phyloP scores from a whole-genome alignment of 768 basidiomycete genomes.

The Rhodotorula kratochvilovae region DNA sequence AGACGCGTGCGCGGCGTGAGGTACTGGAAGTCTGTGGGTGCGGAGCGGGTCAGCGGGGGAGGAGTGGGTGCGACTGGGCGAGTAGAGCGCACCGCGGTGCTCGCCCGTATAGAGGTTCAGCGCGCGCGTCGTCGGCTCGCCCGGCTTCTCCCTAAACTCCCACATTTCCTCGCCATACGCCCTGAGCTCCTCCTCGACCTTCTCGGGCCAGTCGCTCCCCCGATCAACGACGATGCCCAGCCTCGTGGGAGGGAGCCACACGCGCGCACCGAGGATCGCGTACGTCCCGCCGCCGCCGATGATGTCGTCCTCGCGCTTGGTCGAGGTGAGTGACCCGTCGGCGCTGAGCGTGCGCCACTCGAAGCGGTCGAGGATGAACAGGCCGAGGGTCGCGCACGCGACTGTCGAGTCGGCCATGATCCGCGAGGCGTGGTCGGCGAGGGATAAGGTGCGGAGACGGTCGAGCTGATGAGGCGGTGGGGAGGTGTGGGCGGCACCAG shows the following conservation, averaged over 20 bases:
- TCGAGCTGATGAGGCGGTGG: too few species aligned
- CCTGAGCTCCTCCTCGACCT: slow-evolving; percentile 57
- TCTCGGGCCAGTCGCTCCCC: slow-evolving; percentile 67
- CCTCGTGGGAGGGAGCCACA: slow-evolving; percentile 65
- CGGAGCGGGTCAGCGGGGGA: background rate
- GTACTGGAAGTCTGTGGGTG: slow-evolving; percentile 61
- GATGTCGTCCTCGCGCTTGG: slow-evolving; percentile 48
- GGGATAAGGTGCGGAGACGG: too few species aligned
- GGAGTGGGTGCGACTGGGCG: background rate
- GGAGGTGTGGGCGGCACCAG: too few species aligned
- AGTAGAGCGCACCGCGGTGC: slow-evolving; percentile 56
- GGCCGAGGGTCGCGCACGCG: slow-evolving; percentile 55
- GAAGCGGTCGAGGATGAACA: slow-evolving; percentile 88
- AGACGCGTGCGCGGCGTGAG: slow-evolving; percentile 66
- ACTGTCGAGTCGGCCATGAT: background rate
- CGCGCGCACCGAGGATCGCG: slow-evolving; percentile 67
- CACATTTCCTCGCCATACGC: slow-evolving; percentile 71
- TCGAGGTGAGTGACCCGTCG: background rate
- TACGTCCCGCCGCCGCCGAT: slow-evolving; percentile 80
- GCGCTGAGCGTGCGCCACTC: slow-evolving; percentile 57
- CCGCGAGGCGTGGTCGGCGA: background rate
- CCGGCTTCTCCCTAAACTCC: slow-evolving; percentile 62
- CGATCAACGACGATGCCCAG: slow-evolving; percentile 81
- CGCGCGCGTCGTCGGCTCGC: slow-evolving; percentile 63
- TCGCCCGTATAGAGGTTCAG: slow-evolving; percentile 72